These are phyloP conservation scores for Claviceps citrina DNA, from an alignment of 2,329 filamentous ascomycete species.

Conservation along the genomic window DNA sequence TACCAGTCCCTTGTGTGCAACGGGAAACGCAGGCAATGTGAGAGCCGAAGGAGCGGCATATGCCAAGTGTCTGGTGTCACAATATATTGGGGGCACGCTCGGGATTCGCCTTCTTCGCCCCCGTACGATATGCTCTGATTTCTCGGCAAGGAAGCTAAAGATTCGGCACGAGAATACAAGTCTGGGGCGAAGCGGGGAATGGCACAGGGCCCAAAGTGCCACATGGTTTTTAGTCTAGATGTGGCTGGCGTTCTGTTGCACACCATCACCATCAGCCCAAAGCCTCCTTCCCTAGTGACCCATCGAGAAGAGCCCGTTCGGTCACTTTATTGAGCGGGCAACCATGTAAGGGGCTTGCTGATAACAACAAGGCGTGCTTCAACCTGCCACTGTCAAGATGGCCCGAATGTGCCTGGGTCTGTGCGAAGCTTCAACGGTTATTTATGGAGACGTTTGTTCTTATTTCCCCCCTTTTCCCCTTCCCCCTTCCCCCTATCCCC, in stretches of 20 bases:
- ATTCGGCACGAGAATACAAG: too few relatives aligned
- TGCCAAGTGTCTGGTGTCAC: too few relatives aligned
- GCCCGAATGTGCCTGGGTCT: not conserved
- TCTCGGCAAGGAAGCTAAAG: too few relatives aligned
- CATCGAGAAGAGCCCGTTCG: not conserved
- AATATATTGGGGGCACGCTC: too few relatives aligned
- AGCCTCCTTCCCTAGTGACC: not conserved
- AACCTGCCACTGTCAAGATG: not conserved
- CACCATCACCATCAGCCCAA: conserved; percentile 1
- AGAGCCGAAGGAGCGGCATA: not conserved
- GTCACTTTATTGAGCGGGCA: not conserved
- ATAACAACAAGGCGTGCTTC: not conserved
- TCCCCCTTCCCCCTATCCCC: not conserved
- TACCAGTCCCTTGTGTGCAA: not conserved
- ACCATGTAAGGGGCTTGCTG: not conserved
- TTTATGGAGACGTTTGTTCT: not conserved
- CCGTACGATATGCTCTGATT: too few relatives aligned
- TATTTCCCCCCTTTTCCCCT: too few relatives aligned
- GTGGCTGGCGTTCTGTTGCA: conserved; percentile 1
- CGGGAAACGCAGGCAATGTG: not conserved
- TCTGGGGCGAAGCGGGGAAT: too few relatives aligned
- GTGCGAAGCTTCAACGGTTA: not conserved
- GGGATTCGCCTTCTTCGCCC: too few relatives aligned
- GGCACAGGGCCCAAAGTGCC: not conserved
- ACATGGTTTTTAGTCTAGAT: not conserved